These are phyloP conservation scores for Sporobolomyces roseus DNA, from an alignment of 768 basidiomycete genomes.

Conservation along the genomic window DNA sequence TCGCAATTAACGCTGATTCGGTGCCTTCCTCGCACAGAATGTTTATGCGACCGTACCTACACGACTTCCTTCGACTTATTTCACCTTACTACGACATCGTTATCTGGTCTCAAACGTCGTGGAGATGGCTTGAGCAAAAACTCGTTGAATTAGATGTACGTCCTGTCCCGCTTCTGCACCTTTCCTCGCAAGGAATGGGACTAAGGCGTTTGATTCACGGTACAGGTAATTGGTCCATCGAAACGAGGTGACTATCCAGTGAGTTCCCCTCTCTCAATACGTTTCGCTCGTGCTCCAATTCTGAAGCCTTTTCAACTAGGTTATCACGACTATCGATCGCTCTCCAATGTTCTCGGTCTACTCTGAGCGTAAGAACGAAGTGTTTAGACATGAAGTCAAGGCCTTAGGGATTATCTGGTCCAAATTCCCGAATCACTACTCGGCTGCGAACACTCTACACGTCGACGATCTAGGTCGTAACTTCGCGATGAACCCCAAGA, in stretches of 20 bases:
- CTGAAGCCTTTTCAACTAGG: too few species aligned
- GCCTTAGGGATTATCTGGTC: constrained; percentile 82
- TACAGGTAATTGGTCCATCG: constrained; percentile 26
- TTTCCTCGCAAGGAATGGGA: too few species aligned
- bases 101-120: constrained; percentile 72
- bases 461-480: constrained; percentile 83
- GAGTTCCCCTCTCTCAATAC: too few species aligned
- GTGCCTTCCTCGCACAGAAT: constrained; percentile 59
- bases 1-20: constrained; percentile 59
- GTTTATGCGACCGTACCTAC: constrained; percentile 76
- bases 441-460: constrained; percentile 72
- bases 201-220: too few species aligned
- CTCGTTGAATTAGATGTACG: constrained; percentile 76
- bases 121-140: constrained; percentile 86
- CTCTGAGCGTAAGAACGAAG: constrained; percentile 65
- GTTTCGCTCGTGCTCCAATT: too few species aligned
- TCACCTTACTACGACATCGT: constrained; percentile 81
- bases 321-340: constrained; percentile 69
- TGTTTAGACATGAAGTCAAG: constrained; percentile 61
- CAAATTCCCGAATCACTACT: constrained; percentile 67
- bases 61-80: constrained; percentile 73
- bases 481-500: constrained; percentile 78
- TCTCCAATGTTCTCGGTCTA: constrained; percentile 86
- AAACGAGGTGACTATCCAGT: constrained; percentile 30
- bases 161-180: background rate